phyloP scores from a whole-genome alignment of 164 flowering plant species.

The Litsea cubeba region DNA sequence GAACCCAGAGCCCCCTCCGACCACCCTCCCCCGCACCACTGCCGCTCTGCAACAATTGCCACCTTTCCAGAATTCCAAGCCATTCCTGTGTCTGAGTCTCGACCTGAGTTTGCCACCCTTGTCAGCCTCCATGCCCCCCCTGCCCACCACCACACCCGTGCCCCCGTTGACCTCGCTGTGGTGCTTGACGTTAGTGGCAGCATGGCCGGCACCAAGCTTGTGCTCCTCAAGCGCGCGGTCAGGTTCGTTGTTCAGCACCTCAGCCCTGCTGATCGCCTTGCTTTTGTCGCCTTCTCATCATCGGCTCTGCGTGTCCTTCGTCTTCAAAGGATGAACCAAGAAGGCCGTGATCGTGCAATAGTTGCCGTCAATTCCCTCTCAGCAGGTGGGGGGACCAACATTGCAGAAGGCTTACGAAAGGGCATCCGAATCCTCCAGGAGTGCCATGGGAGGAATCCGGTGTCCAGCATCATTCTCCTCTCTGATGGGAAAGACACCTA shows the following conservation, averaged over 20 bases:
- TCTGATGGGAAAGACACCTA: conserved; percentile 39
- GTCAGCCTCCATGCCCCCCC: conserved; percentile 24
- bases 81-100: conserved; percentile 14
- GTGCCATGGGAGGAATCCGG: conserved; percentile 24
- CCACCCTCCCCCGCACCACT: background rate
- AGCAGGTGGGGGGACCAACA: conserved; percentile 31
- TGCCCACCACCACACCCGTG: conserved; percentile 10
- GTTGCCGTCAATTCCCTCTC: conserved; percentile 26
- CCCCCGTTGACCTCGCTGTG: conserved; percentile 40
- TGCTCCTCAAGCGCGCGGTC: conserved; percentile 36
- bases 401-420: conserved; percentile 33
- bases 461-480: conserved; percentile 36
- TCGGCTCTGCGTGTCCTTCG: conserved; percentile 23
- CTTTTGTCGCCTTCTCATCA: conserved; percentile 35
- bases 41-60: conserved; percentile 10
- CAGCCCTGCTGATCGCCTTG: conserved; percentile 34
- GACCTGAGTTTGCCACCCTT: conserved; percentile 20
- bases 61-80: conserved; percentile 23
- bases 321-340: conserved; percentile 27
- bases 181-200: conserved; percentile 50
- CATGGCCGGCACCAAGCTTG: conserved; percentile 39
- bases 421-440: conserved; percentile 33
- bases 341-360: conserved; percentile 25
- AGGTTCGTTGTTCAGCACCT: conserved; percentile 27
- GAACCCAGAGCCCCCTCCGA: background rate